Evolutionary conservation across 2,329 filamentous ascomycete species (phyloP), one percentile per base, ranked within the genome.

Genomic region (Pleomassaria siparia): DNA sequence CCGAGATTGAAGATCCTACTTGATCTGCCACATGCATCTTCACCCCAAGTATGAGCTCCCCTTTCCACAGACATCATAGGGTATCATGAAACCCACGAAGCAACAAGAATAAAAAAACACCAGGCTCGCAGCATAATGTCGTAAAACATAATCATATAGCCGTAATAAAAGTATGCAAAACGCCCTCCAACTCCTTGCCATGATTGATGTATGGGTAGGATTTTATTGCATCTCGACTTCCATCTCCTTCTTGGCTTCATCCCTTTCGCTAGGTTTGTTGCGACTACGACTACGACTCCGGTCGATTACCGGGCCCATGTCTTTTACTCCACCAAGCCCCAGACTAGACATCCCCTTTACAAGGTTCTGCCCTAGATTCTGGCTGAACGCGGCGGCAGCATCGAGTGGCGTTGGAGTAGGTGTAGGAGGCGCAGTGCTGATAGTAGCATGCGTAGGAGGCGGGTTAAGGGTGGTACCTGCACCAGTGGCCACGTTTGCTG

Each of bases 201-300:
- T 37, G 35, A 36, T 5, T 22, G 18, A 37, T 37, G 35, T 20
- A 37, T n/a, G 9, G 20, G 4, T 15, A 37, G n/a, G n/a, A n/a
- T n/a, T n/a, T 50, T 45, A 71, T 46, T 70, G 64, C 65, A 69
- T 67, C 54, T 70, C 69, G 10, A 69, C 62, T 45, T 69, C 68
- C 46, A 69, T 50, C 43, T 64, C 60, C 28, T 62, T 52, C 43
- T 51, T 55, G 5, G 15, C 18, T 22, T 32, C 41, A 12, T 47
- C 51, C 24, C 54, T 59, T 18, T 49, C n/a, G n/a, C n/a, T n/a
- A n/a, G n/a, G n/a, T n/a, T n/a, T 56, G 24, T 21, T 44, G n/a
- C 43, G 33, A 21, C 47, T 53, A 16, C 55, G 54, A 28, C 62
- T 66, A 22, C 59, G 44, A 43, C 58, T 55, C 40, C 51, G 62